Base-by-base conservation (phyloP, 148 eudicot genomes). In the Nyssa sinensis region DNA sequence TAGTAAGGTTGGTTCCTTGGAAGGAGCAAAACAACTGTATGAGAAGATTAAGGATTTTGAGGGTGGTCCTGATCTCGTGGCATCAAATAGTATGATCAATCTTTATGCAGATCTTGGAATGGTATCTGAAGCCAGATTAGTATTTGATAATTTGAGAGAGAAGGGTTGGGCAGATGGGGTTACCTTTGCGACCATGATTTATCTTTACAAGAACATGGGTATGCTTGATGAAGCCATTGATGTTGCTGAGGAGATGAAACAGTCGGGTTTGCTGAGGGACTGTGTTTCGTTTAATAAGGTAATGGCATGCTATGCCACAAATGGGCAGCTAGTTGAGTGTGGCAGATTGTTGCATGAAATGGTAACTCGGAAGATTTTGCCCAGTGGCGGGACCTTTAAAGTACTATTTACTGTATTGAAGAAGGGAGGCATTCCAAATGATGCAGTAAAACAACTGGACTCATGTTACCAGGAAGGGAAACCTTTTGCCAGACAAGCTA, bases 51-150 rank as follows among this genome's bases (percentile, higher is more conserved):
- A 85, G 75, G 74, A 41, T 64, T 74, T 93, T 35, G 84, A 86
- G 57, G 92, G 83, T 24, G 98, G 96, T 72, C 96, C 92, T 23
- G 98, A 93, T 81, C 33, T 82, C 59, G 86, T 91, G 77, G 98
- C 98, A 44, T 87, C 91, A 23, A 91, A 91, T 72, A 86, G 90
- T 73, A 89, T 93, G 96, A 86, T 93, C 71, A 84, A 76, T 84
- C 77, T 93, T 19, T 93, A 91, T 85, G 89, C 91, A 23, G 87
- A 89, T 64, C 66, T 89, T 25, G 98, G 98, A 34, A 86, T 91
- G 83, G 84, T 88, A 60, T 88, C 88, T 7, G 98, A 91, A 76
- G 98, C 96, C 63, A 80, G 76, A 78, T 57, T 70, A 66, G 78
- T 88, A 65, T 93, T 85, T 64, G 86, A 91, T 80, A 32, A 80